These are phyloP conservation scores for Ogataea trehalophila DNA, from an alignment of 805 yeast species.

Conservation along the genomic window DNA sequence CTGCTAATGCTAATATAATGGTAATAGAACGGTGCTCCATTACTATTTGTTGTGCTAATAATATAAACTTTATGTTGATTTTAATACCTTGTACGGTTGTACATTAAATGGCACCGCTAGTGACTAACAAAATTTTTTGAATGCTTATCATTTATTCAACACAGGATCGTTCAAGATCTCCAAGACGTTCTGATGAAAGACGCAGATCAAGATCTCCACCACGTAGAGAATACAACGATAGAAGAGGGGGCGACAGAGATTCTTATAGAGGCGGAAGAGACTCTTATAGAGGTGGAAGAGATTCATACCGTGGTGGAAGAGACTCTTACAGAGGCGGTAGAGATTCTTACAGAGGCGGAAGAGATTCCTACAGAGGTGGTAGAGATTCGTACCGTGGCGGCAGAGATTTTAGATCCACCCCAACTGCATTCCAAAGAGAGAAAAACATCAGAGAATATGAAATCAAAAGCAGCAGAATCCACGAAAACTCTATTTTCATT, in stretches of 20 bases:
- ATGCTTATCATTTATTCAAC: neutral
- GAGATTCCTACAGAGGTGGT: conserved; percentile 15
- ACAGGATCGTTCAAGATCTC: conserved; percentile 33
- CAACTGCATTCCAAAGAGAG: conserved; percentile 21
- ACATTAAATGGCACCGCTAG: neutral
- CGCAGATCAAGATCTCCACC: conserved; percentile 30
- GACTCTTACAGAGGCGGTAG: conserved; percentile 27
- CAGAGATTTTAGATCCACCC: conserved; percentile 19
- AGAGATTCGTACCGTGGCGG: conserved; percentile 16
- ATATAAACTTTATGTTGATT: neutral
- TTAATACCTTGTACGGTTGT: neutral
- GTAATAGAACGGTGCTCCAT: neutral
- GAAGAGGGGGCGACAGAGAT: conserved; percentile 12
- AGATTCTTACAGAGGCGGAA: conserved; percentile 26
- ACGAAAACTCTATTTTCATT: conserved; percentile 63
- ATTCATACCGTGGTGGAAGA: conserved; percentile 18
- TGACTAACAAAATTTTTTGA: neutral
- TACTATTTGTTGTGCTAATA: conserved; percentile 1
- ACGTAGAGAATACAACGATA: conserved; percentile 12
- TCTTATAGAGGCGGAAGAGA: conserved; percentile 18
- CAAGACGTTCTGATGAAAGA: conserved; percentile 25
- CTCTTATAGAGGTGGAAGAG: conserved; percentile 19
- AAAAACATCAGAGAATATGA: conserved; percentile 29
- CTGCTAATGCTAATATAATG: too few species aligned
- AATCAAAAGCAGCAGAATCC: conserved; percentile 49